Conservation (phyloP, 176 grass and related monocot species). For the Carex parvula region DNA sequence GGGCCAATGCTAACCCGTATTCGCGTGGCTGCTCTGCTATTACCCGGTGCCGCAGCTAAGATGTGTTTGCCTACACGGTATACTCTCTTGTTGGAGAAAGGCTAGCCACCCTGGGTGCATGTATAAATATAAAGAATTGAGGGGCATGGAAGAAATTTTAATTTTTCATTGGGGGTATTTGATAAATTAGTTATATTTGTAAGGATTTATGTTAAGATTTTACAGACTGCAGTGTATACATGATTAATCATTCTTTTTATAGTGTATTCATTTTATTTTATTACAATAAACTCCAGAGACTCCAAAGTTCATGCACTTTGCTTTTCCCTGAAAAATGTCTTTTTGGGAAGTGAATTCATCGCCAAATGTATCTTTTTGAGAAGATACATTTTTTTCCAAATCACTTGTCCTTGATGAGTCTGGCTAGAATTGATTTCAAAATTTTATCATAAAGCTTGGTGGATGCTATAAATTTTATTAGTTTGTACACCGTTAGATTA, state of each 20-base stretch:
- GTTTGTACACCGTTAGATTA: too few relatives aligned
- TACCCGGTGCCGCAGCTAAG: conserved; percentile 45
- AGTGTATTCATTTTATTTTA: conserved; percentile 1
- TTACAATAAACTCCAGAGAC: not conserved
- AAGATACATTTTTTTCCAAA: not conserved
- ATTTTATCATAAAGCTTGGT: not conserved
- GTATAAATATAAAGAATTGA: not conserved
- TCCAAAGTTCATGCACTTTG: not conserved
- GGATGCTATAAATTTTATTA: not conserved
- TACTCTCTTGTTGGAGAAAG: not conserved
- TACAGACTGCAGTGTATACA: not conserved
- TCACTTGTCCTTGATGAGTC: not conserved
- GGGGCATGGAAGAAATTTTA: not conserved
- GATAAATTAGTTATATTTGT: not conserved
- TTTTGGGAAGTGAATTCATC: not conserved
- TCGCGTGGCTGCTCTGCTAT: conserved; percentile 53
- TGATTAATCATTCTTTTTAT: not conserved
- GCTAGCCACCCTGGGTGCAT: not conserved
- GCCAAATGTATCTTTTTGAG: too few relatives aligned
- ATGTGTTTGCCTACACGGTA: too few relatives aligned
- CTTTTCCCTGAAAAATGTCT: not conserved
- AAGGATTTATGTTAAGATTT: not conserved
- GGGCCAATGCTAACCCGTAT: conserved; percentile 53
- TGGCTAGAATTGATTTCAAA: not conserved
- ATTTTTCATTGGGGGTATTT: not conserved